A percentile compares a stretch with the other conserved stretches of the same genome.
phyloP scores from a whole-genome alignment of 2,329 filamentous ascomycete genomes.

The Hymenoscyphus fructigenus region DNA sequence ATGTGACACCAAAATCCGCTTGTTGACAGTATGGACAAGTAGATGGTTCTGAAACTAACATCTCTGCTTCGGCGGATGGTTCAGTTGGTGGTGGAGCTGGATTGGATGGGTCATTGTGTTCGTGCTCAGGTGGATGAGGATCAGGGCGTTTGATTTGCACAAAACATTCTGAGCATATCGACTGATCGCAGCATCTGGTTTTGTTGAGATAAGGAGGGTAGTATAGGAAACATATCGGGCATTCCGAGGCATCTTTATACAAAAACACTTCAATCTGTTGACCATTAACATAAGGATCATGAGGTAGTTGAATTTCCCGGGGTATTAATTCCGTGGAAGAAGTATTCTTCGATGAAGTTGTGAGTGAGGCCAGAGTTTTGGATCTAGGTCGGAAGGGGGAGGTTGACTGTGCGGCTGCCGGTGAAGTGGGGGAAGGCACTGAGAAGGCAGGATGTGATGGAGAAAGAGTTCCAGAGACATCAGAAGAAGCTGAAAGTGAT shows the following conservation, averaged over 20 bases:
- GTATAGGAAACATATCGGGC: constrained; percentile 94
- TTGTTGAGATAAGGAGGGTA: constrained; percentile 94
- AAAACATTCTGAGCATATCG: constrained; percentile 97
- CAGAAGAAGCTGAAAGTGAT: constrained; percentile 77
- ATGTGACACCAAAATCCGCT: constrained; percentile 94
- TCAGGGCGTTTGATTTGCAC: constrained; percentile 97
- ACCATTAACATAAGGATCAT: constrained; percentile 90
- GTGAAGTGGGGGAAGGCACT: constrained; percentile 56
- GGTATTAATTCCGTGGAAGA: constrained; percentile 71
- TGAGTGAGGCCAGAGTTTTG: constrained; percentile 84
- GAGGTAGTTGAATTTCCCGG: constrained; percentile 75
- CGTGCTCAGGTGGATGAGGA: constrained; percentile 81
- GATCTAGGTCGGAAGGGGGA: constrained; percentile 77
- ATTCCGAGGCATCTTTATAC: constrained; percentile 88
- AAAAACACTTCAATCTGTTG: constrained; percentile 88
- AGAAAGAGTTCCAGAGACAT: constrained; percentile 58
- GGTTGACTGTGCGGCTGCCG: constrained; percentile 43
- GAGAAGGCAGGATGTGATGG: constrained; percentile 63
- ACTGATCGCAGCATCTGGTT: constrained; percentile 91
- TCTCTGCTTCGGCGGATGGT: constrained; percentile 47
- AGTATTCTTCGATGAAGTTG: constrained; percentile 68
- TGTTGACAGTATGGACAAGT: constrained; percentile 94
- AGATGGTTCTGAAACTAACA: constrained; percentile 86
- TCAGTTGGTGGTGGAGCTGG: constrained; percentile 35
- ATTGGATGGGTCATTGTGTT: constrained; percentile 35